Conservation (phyloP, 306 rosid genomes). For the Cicer bijugum region DNA sequence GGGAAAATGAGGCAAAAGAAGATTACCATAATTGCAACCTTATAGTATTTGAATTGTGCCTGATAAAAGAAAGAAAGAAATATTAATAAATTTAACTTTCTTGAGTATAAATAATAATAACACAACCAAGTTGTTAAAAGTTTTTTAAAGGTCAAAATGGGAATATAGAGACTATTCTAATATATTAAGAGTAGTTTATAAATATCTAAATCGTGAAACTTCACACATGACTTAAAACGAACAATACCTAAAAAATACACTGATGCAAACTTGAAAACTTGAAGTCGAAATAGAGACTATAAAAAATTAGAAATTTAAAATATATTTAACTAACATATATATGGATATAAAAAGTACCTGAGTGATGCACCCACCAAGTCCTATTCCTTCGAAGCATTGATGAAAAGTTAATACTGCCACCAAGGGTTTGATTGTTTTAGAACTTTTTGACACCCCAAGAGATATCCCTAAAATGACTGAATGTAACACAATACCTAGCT, state of each 20-base stretch:
- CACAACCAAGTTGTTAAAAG: too few relatives aligned
- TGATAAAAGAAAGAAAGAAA: constrained; percentile 13
- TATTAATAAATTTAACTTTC: neutral
- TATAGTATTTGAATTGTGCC: constrained; percentile 59
- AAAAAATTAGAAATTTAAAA: too few relatives aligned
- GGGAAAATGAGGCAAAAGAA: constrained; percentile 76
- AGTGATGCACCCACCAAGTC: constrained; percentile 64
- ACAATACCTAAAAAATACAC: too few relatives aligned
- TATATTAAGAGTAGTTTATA: too few relatives aligned
- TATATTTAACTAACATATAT: too few relatives aligned
- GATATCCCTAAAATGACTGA: constrained; percentile 65
- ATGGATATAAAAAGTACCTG: constrained; percentile 3
- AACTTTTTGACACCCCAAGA: constrained; percentile 60
- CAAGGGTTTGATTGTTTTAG: constrained; percentile 62
- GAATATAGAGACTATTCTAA: too few relatives aligned
- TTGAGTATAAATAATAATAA: neutral
- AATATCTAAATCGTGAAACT: too few relatives aligned
- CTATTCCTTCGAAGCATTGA: constrained; percentile 58
- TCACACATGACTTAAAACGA: too few relatives aligned
- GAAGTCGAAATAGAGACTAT: too few relatives aligned
- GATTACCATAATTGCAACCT: constrained; percentile 57
- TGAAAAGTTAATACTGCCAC: constrained; percentile 69
- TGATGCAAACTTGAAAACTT: too few relatives aligned
- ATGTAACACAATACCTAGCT: constrained; percentile 57
- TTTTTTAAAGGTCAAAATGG: too few relatives aligned